Conservation (phyloP, 768 basidiomycete genomes). For the Agrocybe chaxingu region DNA sequence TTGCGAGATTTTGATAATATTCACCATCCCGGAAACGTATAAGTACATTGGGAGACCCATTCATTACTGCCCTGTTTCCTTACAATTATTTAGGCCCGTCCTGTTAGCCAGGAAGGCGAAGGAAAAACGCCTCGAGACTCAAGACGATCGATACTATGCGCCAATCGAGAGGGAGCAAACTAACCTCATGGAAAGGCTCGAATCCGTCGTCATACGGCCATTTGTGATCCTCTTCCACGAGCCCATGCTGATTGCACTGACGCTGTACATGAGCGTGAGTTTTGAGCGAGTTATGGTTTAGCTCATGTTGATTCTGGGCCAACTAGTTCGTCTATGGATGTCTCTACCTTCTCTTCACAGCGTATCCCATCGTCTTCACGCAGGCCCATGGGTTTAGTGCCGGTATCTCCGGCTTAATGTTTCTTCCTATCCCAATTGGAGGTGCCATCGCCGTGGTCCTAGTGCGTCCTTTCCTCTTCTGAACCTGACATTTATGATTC, state of each 20-base stretch:
- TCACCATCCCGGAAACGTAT: slow-evolving; percentile 70
- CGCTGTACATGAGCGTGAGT: slow-evolving; percentile 58
- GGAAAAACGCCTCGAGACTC: slow-evolving; percentile 47
- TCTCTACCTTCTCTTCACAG: slow-evolving; percentile 59
- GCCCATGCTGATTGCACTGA: slow-evolving; percentile 63
- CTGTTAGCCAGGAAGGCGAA: slow-evolving; percentile 52
- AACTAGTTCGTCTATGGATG: slow-evolving; percentile 60
- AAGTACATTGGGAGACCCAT: slow-evolving; percentile 28
- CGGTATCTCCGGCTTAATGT: slow-evolving; percentile 57
- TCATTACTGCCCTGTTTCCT: not conserved
- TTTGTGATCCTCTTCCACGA: slow-evolving; percentile 64
- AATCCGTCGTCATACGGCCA: slow-evolving; percentile 51
- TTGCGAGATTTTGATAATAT: slow-evolving; percentile 44
- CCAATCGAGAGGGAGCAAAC: slow-evolving; percentile 42
- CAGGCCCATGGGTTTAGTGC: slow-evolving; percentile 48
- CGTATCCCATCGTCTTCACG: slow-evolving; percentile 58
- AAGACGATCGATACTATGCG: slow-evolving; percentile 50
- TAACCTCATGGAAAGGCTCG: slow-evolving; percentile 35
- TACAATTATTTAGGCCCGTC: slow-evolving; percentile 40
- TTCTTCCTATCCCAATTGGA: slow-evolving; percentile 59
- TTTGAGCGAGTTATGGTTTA: not conserved
- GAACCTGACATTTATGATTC: not conserved
- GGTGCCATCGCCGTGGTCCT: slow-evolving; percentile 38
- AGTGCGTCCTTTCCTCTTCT: slow-evolving; percentile 26
- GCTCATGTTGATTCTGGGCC: not conserved